These are phyloP conservation scores for Fragaria vesca DNA, from an alignment of 306 rosid genomes.

Conservation along the genomic window DNA sequence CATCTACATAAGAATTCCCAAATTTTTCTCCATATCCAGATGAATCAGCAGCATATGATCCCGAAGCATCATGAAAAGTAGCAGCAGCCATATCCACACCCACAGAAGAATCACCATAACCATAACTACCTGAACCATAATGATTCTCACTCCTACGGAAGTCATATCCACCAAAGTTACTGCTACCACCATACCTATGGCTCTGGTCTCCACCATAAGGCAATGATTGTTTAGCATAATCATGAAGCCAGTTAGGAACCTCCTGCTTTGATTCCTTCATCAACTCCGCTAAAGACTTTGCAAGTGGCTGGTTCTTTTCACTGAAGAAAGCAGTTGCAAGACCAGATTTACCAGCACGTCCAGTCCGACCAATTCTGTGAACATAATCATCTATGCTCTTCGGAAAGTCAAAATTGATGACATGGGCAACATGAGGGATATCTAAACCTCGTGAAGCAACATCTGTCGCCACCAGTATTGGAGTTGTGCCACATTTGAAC, in stretches of 20 bases:
- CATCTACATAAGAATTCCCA: background rate
- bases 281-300: conserved; percentile 34
- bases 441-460: conserved; percentile 45
- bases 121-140: conserved; percentile 24
- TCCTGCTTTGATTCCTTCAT: conserved; percentile 40
- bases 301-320: conserved; percentile 37
- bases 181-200: conserved; percentile 15
- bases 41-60: conserved; percentile 18
- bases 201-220: conserved; percentile 7
- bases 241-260: conserved; percentile 40
- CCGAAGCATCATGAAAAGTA: conserved; percentile 12
- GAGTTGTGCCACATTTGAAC: conserved; percentile 34
- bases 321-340: conserved; percentile 46
- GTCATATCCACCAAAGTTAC: conserved; percentile 40
- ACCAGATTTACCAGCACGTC: conserved; percentile 50
- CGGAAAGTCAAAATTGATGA: conserved; percentile 47
- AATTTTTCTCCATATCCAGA: conserved; percentile 24
- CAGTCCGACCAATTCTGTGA: conserved; percentile 45
- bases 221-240: conserved; percentile 22
- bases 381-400: conserved; percentile 44
- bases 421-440: conserved; percentile 40
- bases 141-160: conserved; percentile 32
- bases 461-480: conserved; percentile 37
- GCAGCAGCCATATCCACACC: conserved; percentile 1
- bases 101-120: conserved; percentile 11